Evolutionary conservation across 2,329 filamentous ascomycete species (phyloP), one percentile per base, ranked within the genome.

Genomic region (Neocatenulostroma microsporum): DNA sequence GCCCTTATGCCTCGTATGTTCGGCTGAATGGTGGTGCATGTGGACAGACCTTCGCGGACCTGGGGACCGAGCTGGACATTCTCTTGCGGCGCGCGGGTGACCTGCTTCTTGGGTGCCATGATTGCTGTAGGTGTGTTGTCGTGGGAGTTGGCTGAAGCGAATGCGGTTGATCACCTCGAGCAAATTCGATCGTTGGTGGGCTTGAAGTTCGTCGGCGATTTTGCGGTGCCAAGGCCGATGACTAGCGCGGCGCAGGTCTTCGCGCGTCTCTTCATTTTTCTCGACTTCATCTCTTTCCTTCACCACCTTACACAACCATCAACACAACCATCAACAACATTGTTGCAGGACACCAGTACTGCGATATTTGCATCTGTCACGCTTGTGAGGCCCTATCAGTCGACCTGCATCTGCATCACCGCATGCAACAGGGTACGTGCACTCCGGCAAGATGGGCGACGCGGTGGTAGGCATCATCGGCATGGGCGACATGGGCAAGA

Each of bases 401-500:
- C n/a, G n/a, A n/a, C n/a, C n/a, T n/a, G n/a, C n/a, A n/a, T n/a
- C n/a, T n/a, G n/a, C n/a, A n/a, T n/a, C n/a, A n/a, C n/a, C n/a
- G n/a, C n/a, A n/a, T 26, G n/a, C 14, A 30, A 30, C 28, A 30
- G n/a, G 10, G 9, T 33, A n/a, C n/a, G n/a, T 33, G n/a, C n/a
- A n/a, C n/a, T n/a, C n/a, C n/a, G n/a, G n/a, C 51, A 68, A 39
- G 40, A 68, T 76, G 80, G 76, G 80, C 51, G 70, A 74, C 56
- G 85, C 85, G 60, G 78, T 82, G 45, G 76, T 98, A 50, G 91
- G 91, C 50, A 83, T 98, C 57, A 98, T 98, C 61, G 91, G 91
- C 43, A 95, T 98, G 88, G 91, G 91, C 48, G 89, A 95, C 57
- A 98, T 98, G 91, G 91, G 91, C 56, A 94, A 82, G 74, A 93